These are phyloP conservation scores for Aspergillus sp. DNA, from an alignment of 2,329 filamentous ascomycete species.

Conservation along the genomic window DNA sequence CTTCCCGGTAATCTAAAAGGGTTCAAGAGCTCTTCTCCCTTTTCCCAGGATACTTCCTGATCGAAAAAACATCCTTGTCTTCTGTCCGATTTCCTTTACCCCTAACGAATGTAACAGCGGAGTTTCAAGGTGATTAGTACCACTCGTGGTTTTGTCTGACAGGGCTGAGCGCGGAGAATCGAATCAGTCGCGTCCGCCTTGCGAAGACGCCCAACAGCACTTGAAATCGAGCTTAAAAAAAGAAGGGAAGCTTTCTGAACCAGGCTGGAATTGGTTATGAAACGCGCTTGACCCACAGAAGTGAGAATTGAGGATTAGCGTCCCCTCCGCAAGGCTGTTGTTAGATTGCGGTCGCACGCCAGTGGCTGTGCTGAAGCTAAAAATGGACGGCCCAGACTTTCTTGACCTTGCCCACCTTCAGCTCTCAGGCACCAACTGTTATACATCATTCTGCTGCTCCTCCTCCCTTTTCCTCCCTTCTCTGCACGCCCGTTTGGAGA, in stretches of 20 bases:
- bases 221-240: neutral
- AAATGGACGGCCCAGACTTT: slow-evolving; percentile 6
- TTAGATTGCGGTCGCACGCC: neutral
- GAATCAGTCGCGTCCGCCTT: slow-evolving; percentile 2
- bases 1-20: too few relatives aligned
- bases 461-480: neutral
- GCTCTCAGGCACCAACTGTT: neutral
- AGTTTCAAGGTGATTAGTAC: neutral
- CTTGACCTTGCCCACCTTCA: slow-evolving; percentile 2
- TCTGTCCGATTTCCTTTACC: neutral
- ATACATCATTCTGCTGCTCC: slow-evolving; percentile 3
- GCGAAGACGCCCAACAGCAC: neutral
- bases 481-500: neutral
- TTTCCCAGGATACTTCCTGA: too few relatives aligned
- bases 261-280: slow-evolving; percentile 5
- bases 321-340: neutral
- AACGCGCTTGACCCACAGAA: slow-evolving; percentile 10
- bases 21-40: too few relatives aligned
- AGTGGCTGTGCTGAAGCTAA: slow-evolving; percentile 14
- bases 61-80: too few relatives aligned
- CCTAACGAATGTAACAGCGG: neutral
- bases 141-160: neutral
- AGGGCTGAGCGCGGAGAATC: slow-evolving; percentile 7
- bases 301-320: neutral
- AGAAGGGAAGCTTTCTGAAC: neutral